Evolutionary conservation across 306 rosid genomes (phyloP).

Genomic region (Corylus americana): DNA sequence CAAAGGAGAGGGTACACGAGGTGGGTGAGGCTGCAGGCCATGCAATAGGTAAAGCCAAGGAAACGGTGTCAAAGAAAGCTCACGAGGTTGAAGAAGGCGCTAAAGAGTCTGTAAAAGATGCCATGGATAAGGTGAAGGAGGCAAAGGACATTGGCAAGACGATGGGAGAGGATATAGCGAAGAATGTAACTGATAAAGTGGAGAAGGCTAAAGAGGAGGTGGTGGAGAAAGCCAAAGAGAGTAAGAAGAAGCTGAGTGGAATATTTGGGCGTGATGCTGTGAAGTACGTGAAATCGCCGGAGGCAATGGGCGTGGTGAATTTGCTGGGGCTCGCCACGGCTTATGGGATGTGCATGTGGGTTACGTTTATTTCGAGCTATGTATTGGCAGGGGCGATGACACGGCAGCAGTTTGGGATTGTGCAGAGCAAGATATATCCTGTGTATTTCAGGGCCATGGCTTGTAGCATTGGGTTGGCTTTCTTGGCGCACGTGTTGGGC

Average conservation of each 20-base stretch:
- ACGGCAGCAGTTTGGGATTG: constrained; percentile 76
- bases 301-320: constrained; percentile 15
- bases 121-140: constrained; percentile 17
- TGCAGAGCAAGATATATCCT: constrained; percentile 84
- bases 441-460: constrained; percentile 68
- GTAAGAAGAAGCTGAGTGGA: not conserved
- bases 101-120: constrained; percentile 25
- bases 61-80: constrained; percentile 15
- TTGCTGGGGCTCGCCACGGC: constrained; percentile 61
- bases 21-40: constrained; percentile 17
- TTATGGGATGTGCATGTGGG: constrained; percentile 75
- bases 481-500: constrained; percentile 49
- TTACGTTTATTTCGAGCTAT: constrained; percentile 67
- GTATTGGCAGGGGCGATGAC: constrained; percentile 53
- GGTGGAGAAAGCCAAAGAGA: constrained; percentile 2
- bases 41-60: constrained; percentile 29
- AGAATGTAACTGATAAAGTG: constrained; percentile 27
- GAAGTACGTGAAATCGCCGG: not conserved
- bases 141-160: constrained; percentile 30
- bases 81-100: constrained; percentile 30
- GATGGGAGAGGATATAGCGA: constrained; percentile 4
- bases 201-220: not conserved
- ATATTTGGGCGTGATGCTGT: not conserved
- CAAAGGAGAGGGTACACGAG: constrained; percentile 13
- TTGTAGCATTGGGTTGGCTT: constrained; percentile 43